Percentiles rank a stretch among this genome's conserved stretches.
phyloP scores from a whole-genome alignment of 2,329 filamentous ascomycete genomes.

The Colletotrichum sp. region DNA sequence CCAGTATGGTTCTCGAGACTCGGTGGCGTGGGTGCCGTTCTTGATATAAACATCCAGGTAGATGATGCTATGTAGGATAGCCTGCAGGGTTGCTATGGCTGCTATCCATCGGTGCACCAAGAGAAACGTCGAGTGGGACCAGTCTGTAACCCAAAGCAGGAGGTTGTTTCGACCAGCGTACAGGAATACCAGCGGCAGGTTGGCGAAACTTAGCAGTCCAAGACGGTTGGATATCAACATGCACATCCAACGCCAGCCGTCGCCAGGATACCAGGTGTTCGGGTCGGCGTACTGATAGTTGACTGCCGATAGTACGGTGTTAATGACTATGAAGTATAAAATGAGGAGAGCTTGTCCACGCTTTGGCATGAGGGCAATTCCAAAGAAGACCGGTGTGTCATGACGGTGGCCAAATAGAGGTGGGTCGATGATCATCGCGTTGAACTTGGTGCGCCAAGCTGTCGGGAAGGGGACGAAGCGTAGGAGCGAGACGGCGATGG shows the following conservation, averaged over 20 bases:
- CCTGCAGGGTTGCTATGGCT: conserved; percentile 27
- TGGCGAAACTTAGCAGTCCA: conserved; percentile 37
- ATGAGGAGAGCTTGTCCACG: conserved; percentile 50
- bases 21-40: neutral
- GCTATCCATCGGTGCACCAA: conserved; percentile 42
- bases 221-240: conserved; percentile 36
- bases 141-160: conserved; percentile 38
- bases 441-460: conserved; percentile 20
- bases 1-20: conserved; percentile 30
- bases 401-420: conserved; percentile 29
- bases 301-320: conserved; percentile 36
- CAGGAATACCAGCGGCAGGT: conserved; percentile 35
- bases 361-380: conserved; percentile 38
- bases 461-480: conserved; percentile 30
- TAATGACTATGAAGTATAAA: conserved; percentile 39
- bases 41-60: conserved; percentile 20
- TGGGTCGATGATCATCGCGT: conserved; percentile 33
- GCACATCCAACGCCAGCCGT: conserved; percentile 29
- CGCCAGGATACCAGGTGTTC: conserved; percentile 21
- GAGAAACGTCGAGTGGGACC: conserved; percentile 40
- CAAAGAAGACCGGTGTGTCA: conserved; percentile 20
- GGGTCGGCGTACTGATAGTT: conserved; percentile 31
- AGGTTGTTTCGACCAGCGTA: conserved; percentile 40
- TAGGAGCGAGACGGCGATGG: conserved; percentile 32
- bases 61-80: conserved; percentile 36